Evolutionary conservation across 2,329 filamentous ascomycete species (phyloP).

Genomic region (Fusarium mexicanum): DNA sequence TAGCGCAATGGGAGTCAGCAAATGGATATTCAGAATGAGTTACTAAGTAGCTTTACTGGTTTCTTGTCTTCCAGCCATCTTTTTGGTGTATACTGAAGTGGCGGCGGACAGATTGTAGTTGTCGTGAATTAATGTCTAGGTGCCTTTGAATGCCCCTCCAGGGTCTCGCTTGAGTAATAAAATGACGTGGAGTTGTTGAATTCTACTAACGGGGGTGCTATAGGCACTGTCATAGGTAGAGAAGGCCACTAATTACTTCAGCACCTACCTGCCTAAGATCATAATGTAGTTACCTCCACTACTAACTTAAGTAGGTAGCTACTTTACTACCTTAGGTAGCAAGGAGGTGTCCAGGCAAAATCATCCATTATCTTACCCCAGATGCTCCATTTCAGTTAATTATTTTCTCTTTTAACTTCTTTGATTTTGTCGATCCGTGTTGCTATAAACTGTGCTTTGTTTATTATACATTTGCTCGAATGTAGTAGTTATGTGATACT

Average conservation of each 20-base stretch:
- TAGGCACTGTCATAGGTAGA: neutral
- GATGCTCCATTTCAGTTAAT: neutral
- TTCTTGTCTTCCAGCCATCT: conserved; percentile 50
- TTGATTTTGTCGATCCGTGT: neutral
- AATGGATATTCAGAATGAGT: neutral
- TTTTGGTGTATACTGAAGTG: conserved; percentile 29
- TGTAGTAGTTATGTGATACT: neutral
- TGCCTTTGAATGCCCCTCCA: conserved; percentile 38
- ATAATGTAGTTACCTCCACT: too few relatives aligned
- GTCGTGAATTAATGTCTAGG: conserved; percentile 3
- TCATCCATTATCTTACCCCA: too few relatives aligned
- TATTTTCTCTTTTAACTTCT: neutral
- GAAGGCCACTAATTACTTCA: too few relatives aligned
- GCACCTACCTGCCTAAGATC: too few relatives aligned
- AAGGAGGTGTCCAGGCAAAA: too few relatives aligned
- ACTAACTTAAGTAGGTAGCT: too few relatives aligned
- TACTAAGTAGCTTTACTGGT: conserved; percentile 36
- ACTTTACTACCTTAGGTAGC: too few relatives aligned
- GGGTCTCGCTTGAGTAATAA: conserved; percentile 43
- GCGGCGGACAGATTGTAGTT: conserved; percentile 10
- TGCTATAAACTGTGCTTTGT: neutral
- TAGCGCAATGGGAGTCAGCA: neutral
- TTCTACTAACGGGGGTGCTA: conserved; percentile 45
- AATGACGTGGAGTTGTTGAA: conserved; percentile 45
- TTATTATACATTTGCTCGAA: conserved; percentile 17